Base-by-base conservation (phyloP, 208 protist species). In the Giardia muris region DNA sequence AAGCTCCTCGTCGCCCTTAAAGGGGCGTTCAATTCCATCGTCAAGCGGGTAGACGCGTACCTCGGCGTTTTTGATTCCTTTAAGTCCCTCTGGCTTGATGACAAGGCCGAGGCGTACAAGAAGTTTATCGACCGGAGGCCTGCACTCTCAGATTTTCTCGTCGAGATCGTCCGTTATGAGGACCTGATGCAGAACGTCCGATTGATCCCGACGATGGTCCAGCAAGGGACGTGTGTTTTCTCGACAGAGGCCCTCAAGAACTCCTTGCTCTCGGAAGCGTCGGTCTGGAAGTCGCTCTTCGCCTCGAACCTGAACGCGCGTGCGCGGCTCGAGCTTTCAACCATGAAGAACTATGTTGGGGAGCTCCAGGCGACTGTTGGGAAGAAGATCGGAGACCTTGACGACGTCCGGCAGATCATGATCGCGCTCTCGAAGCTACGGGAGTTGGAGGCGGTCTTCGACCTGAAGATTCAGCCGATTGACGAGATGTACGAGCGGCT, bases 211-310 rank as follows among this genome's bases (percentile, higher is more conserved):
- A 94, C 95, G 10, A 94, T 96, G 87, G 97, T 96, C 94, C 97
- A 96, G 92, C 96, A 98, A 91, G 97, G 96, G 87, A 96, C 96
- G 91, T 94, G 98, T 30, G 95, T 96, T 3, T 94, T 99, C 86
- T 95, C 97, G 91, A 97, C 97, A 91, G 95, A 97, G 94, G 95
- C 95, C 44, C 96, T 99, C 90, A 98, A 98, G 94, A 92, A 94
- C 22, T 95, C 97, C 67, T 95, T 99, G 57, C 93, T 96, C 57
- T 94, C 95, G 43, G 95, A 96, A 89, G 96, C 97, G n/a, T 87
- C 90, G 4, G 95, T 95, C 86, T 99, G 97, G 97, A 98, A 98
- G 94, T 94, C 96, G 92, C 94, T 97, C 88, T 98, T 97, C 93
- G 94, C 96, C 0, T 95, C 95, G 93, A 97, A 97, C 90, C 95